Conservation (phyloP, 192 early-diverging fungal species). For the Linderina pennispora region DNA sequence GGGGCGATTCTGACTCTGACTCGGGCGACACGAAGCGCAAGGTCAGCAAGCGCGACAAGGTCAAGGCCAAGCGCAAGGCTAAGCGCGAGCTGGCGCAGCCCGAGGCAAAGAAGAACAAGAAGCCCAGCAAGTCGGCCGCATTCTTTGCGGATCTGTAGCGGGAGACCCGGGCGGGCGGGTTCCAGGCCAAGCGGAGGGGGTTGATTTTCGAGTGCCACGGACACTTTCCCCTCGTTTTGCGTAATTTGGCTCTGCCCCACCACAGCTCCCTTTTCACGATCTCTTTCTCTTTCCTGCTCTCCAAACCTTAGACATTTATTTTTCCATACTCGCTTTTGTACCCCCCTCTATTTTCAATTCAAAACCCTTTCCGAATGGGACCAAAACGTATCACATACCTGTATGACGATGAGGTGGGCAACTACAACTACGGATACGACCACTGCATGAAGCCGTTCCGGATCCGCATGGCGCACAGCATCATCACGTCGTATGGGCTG, state of each 20-base stretch:
- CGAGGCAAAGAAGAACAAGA: constrained; percentile 1
- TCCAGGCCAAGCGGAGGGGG: no score
- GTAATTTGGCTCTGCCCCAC: no score
- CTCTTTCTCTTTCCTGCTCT: background rate
- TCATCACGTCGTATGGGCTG: constrained; percentile 88
- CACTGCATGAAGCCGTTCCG: constrained; percentile 99
- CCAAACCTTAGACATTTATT: background rate
- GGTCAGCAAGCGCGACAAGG: background rate
- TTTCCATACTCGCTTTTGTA: no score
- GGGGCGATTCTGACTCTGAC: constrained; percentile 15
- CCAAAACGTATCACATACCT: no score
- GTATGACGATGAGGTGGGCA: no score
- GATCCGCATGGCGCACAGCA: constrained; percentile 88
- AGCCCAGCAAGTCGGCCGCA: constrained; percentile 3
- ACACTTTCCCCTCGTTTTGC: background rate
- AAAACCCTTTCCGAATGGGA: no score
- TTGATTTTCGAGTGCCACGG: no score
- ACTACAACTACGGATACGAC: constrained; percentile 84
- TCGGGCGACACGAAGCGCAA: constrained; percentile 4
- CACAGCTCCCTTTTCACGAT: no score
- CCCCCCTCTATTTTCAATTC: no score
- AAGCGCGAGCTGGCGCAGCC: constrained; percentile 20
- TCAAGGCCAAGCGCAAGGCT: constrained; percentile 15
- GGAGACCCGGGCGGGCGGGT: background rate
- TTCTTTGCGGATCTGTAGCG: constrained; percentile 33